Percentiles rank a stretch among this genome's conserved stretches.
These are phyloP conservation scores for Phytophthora aleatoria DNA, from an alignment of 352 stramenopile species.

Conservation along the genomic window DNA sequence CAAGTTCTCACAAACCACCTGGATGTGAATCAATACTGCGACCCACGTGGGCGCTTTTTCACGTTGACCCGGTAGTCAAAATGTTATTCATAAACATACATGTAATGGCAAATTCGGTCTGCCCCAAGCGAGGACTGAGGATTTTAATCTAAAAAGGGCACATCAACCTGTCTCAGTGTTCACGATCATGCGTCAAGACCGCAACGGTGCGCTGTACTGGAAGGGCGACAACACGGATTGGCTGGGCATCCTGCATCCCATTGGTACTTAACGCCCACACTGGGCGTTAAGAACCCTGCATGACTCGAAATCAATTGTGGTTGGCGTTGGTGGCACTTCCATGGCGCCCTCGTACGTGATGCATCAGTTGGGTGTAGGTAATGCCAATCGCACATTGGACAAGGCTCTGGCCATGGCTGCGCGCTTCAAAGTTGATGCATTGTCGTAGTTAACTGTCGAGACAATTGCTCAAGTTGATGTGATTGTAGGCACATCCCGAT, in stretches of 20 bases:
- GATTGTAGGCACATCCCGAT: slow-evolving; percentile 97
- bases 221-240: slow-evolving; percentile 99
- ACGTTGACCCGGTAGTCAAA: too few relatives aligned
- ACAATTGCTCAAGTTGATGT: slow-evolving; percentile 75
- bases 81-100: too few relatives aligned
- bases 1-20: slow-evolving; percentile 21
- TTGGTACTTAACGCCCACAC: slow-evolving; percentile 47
- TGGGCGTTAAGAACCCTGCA: slow-evolving; percentile 18
- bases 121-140: too few relatives aligned
- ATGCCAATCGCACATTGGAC: slow-evolving; percentile 92
- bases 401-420: slow-evolving; percentile 91
- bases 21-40: not conserved
- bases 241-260: slow-evolving; percentile 95
- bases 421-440: slow-evolving; percentile 85
- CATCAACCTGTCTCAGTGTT: slow-evolving; percentile 75
- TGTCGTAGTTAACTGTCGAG: slow-evolving; percentile 58
- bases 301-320: slow-evolving; percentile 68
- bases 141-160: too few relatives aligned
- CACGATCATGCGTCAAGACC: slow-evolving; percentile 90
- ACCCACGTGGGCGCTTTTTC: too few relatives aligned
- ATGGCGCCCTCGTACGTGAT: slow-evolving; percentile 95
- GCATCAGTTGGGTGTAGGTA: slow-evolving; percentile 75
- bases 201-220: slow-evolving; percentile 48
- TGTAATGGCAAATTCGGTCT: too few relatives aligned
- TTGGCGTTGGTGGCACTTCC: slow-evolving; percentile 94